Conservation (phyloP, 2,329 filamentous ascomycete species). For the Corynespora cassiicola region DNA sequence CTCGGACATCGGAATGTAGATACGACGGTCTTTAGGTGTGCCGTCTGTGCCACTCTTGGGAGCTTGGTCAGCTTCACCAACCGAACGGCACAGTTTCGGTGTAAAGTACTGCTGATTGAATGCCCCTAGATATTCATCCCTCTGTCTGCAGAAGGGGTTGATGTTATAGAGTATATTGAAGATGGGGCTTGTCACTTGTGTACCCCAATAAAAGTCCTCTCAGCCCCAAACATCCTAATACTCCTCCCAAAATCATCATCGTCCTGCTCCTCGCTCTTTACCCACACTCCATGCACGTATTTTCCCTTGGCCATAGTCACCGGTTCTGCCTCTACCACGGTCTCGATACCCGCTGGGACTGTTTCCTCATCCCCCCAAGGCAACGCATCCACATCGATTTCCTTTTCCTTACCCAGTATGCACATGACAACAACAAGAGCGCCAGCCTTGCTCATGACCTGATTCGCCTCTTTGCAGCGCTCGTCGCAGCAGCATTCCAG, state of each 20-base stretch:
- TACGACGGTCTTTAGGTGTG: no score
- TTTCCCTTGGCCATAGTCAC: slow-evolving; percentile 59
- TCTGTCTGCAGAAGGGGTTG: no score
- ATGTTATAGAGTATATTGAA: no score
- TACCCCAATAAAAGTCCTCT: slow-evolving; percentile 42
- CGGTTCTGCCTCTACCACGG: slow-evolving; percentile 75
- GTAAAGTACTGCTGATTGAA: no score
- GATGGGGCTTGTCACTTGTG: no score
- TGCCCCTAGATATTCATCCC: no score
- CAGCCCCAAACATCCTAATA: slow-evolving; percentile 40
- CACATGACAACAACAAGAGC: slow-evolving; percentile 80
- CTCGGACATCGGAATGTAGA: no score
- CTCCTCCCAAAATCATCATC: slow-evolving; percentile 42
- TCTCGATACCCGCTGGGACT: slow-evolving; percentile 77
- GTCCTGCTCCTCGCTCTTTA: slow-evolving; percentile 42
- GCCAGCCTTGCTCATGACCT: slow-evolving; percentile 93
- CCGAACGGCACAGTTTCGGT: no score
- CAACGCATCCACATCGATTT: slow-evolving; percentile 82
- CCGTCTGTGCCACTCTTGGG: no score
- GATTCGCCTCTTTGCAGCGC: slow-evolving; percentile 82
- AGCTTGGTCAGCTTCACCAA: no score
- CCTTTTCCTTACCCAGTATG: slow-evolving; percentile 73
- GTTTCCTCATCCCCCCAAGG: slow-evolving; percentile 82
- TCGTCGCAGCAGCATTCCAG: slow-evolving; percentile 89
- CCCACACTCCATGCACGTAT: slow-evolving; percentile 49